Conservation (phyloP, 176 grass and related monocot genomes). For the Echinochloa phyllopogon region DNA sequence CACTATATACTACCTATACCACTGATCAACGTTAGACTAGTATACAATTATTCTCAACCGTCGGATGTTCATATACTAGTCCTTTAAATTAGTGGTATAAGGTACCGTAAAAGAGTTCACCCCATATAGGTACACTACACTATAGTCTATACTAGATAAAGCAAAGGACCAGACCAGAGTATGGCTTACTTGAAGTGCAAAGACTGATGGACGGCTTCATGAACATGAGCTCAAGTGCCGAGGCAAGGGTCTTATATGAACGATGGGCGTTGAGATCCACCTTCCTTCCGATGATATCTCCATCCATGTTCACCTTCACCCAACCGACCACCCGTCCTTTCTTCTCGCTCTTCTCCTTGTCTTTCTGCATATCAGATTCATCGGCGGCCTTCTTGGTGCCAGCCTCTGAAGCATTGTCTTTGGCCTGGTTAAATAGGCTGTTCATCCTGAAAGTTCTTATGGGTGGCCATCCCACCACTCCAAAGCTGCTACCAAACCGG, state of each 20-base stretch:
- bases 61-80: too few species aligned
- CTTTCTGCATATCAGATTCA: conserved; percentile 36
- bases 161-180: not conserved
- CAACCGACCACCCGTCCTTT: conserved; percentile 39
- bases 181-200: conserved; percentile 50
- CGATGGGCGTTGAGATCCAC: conserved; percentile 67
- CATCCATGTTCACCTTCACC: conserved; percentile 90
- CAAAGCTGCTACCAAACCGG: conserved; percentile 43
- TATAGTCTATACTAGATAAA: not conserved
- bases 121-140: not conserved
- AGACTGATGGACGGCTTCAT: conserved; percentile 47
- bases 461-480: conserved; percentile 89
- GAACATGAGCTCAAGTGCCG: conserved; percentile 87
- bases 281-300: conserved; percentile 88
- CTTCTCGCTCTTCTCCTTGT: conserved; percentile 54
- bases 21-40: too few species aligned
- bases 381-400: conserved; percentile 34
- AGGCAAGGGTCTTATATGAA: conserved; percentile 69
- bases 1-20: too few species aligned
- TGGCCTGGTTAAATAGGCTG: conserved; percentile 72
- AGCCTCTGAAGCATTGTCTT: conserved; percentile 45
- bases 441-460: conserved; percentile 83
- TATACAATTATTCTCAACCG: too few species aligned
- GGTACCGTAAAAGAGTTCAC: too few species aligned
- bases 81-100: too few species aligned